These are phyloP conservation scores for Ceratobasidium sp. DNA, from an alignment of 1,284 basidiomycete genomes.

Conservation along the genomic window DNA sequence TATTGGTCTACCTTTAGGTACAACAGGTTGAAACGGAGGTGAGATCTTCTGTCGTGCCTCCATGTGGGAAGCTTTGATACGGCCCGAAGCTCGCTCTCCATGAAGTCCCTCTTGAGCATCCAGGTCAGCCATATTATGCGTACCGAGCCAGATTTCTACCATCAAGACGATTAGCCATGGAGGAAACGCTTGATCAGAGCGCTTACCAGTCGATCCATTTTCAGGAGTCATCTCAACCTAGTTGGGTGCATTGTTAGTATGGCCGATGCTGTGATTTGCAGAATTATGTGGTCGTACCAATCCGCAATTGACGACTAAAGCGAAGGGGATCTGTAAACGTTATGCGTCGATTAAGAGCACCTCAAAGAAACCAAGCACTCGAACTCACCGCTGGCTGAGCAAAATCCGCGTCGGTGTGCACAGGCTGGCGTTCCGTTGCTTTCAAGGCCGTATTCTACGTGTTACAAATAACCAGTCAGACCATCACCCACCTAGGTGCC, in stretches of 20 bases:
- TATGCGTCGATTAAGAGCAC: background rate
- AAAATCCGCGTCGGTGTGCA: conserved; percentile 43
- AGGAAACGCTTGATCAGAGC: too few species aligned
- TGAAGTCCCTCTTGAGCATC: conserved; percentile 39
- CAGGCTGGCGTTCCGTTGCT: conserved; percentile 40
- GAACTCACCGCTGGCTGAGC: conserved; percentile 21
- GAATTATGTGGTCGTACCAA: conserved; percentile 3
- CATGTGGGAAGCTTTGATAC: conserved; percentile 28
- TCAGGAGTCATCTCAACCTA: conserved; percentile 43
- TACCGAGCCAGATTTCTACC: conserved; percentile 44
- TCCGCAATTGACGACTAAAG: conserved; percentile 41
- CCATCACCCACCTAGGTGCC: too few species aligned
- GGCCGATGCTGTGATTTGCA: background rate
- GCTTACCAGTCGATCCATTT: conserved; percentile 42
- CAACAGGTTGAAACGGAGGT: conserved; percentile 41
- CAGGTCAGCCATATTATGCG: conserved; percentile 39
- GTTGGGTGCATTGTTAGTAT: background rate
- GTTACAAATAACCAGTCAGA: background rate
- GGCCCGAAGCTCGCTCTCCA: conserved; percentile 38
- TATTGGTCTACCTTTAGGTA: conserved; percentile 36
- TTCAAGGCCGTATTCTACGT: conserved; percentile 39
- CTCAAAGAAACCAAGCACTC: background rate
- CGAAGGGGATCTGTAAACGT: conserved; percentile 28
- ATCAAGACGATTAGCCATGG: background rate
- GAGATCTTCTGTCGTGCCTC: conserved; percentile 21